Conservation (phyloP, 306 rosid genomes). For the Prunus salicina region DNA sequence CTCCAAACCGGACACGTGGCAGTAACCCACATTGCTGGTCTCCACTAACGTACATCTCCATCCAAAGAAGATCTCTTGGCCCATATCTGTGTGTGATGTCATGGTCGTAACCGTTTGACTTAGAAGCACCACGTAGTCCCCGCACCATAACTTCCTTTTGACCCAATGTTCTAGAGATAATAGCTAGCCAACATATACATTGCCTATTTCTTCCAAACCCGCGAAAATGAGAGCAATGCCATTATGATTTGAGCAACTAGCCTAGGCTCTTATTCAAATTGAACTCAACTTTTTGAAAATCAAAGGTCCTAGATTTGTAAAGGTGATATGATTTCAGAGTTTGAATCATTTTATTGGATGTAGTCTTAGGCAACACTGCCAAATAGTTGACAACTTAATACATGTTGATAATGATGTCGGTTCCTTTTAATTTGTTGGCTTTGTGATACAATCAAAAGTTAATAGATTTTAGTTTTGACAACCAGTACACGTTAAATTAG, state of each 20-base stretch:
- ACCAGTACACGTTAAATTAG: too few species aligned
- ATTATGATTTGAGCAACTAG: background rate
- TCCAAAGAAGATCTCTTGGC: slow-evolving; percentile 28
- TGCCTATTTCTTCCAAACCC: background rate
- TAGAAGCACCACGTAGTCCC: slow-evolving; percentile 32
- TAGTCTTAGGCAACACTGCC: background rate
- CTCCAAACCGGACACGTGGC: slow-evolving; percentile 35
- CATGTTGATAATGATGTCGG: background rate
- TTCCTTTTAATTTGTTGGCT: too few species aligned
- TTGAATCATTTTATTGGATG: background rate
- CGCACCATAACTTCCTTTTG: slow-evolving; percentile 41
- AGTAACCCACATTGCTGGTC: slow-evolving; percentile 22
- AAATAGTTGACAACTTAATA: background rate
- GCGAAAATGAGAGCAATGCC: background rate
- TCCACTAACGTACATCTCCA: slow-evolving; percentile 31
- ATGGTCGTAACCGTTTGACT: slow-evolving; percentile 76
- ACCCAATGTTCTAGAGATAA: slow-evolving; percentile 28
- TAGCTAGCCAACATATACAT: background rate
- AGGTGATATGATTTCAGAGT: background rate
- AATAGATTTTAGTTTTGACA: too few species aligned
- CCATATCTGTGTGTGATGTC: slow-evolving; percentile 53
- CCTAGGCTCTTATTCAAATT: background rate
- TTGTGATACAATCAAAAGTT: too few species aligned
- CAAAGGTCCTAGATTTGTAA: background rate
- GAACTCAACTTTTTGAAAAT: background rate